Percentiles rank a stretch among this genome's conserved stretches.
phyloP scores from a whole-genome alignment of 768 basidiomycete species.

The Termitomyces sp. region DNA sequence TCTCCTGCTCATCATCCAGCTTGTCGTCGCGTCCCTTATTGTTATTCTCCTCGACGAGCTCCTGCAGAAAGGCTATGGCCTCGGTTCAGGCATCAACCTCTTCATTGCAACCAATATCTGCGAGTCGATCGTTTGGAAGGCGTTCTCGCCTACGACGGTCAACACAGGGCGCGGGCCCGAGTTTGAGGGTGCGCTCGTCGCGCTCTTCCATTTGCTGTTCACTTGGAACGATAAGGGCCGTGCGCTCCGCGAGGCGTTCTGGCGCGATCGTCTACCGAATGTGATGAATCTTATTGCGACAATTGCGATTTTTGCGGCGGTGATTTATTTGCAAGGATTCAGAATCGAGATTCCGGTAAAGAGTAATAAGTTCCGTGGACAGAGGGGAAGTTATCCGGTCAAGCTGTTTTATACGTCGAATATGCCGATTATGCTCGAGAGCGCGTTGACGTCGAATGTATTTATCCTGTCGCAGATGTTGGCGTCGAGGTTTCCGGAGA shows the following conservation, averaged over 20 bases:
- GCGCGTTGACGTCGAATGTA: constrained; percentile 87
- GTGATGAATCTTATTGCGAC: constrained; percentile 97
- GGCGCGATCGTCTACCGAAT: constrained; percentile 94
- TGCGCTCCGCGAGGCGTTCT: constrained; percentile 96
- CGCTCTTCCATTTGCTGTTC: constrained; percentile 95
- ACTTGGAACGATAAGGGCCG: constrained; percentile 98
- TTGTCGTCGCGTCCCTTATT: constrained; percentile 89
- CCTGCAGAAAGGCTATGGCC: constrained; percentile 97
- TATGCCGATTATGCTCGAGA: constrained; percentile 99
- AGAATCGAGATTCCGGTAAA: constrained; percentile 98
- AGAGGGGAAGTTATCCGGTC: constrained; percentile 91
- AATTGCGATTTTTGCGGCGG: constrained; percentile 83
- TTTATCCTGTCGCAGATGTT: constrained; percentile 98
- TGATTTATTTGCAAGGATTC: constrained; percentile 99
- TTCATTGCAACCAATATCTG: constrained; percentile 99
- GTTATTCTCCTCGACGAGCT: constrained; percentile 98
- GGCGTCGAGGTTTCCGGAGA: constrained; percentile 82
- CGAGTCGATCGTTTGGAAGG: constrained; percentile 99
- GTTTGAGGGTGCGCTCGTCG: constrained; percentile 95
- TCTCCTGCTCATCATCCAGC: constrained; percentile 93
- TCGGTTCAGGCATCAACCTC: constrained; percentile 96
- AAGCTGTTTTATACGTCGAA: constrained; percentile 99
- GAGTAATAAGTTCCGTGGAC: constrained; percentile 94
- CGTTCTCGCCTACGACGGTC: constrained; percentile 95
- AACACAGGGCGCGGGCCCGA: constrained; percentile 98